Evolutionary conservation across 305 asterid species (phyloP).

Genomic region (Fraxinus paxiana): DNA sequence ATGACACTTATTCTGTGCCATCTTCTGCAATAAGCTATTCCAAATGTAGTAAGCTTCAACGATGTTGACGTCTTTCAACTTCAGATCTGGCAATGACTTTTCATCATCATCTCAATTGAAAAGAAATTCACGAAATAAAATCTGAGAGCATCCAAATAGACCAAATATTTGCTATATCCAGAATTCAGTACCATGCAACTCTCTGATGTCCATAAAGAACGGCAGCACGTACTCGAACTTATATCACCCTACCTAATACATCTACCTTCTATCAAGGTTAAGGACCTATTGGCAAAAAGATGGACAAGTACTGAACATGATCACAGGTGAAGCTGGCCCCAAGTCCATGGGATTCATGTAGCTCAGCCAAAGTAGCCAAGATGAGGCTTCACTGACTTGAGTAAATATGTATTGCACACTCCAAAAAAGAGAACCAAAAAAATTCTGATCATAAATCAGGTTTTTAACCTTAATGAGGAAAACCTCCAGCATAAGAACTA

Average conservation of each 20-base stretch:
- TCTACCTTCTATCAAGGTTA: neutral
- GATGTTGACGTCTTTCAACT: constrained; percentile 61
- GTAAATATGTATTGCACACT: neutral
- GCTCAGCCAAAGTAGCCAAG: constrained; percentile 11
- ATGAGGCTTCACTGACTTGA: neutral
- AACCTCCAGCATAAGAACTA: neutral
- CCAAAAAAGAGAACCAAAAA: neutral
- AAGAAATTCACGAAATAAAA: neutral
- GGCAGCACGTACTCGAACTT: neutral
- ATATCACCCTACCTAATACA: neutral
- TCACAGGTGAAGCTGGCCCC: neutral
- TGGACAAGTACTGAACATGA: neutral
- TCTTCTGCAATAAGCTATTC: constrained; percentile 72
- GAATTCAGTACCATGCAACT: neutral
- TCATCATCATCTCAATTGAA: constrained; percentile 27
- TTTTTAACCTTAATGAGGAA: neutral
- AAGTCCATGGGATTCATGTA: neutral
- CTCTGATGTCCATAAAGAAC: neutral
- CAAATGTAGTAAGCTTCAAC: constrained; percentile 63
- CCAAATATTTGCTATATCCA: constrained; percentile 12
- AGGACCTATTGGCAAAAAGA: neutral
- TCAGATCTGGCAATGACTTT: constrained; percentile 61
- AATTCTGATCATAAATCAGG: neutral
- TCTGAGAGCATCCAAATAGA: constrained; percentile 20
- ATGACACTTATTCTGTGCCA: constrained; percentile 86